Percentiles rank a stretch among this genome's conserved stretches.
phyloP scores from a whole-genome alignment of 2,329 filamentous ascomycete species.

The Epichloe hybrida region DNA sequence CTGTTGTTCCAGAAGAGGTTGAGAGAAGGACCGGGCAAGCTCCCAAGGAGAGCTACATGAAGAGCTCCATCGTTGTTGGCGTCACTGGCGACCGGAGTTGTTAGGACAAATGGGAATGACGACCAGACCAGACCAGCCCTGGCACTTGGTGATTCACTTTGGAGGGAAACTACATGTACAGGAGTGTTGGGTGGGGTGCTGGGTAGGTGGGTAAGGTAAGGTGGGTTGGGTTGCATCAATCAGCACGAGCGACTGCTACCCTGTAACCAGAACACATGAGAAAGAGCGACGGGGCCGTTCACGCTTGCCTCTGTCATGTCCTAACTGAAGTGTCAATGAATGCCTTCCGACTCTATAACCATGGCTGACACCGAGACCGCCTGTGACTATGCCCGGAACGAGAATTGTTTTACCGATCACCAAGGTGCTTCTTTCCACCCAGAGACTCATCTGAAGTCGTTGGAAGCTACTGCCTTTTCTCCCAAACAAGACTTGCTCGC shows the following conservation, averaged over 20 bases:
- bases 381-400: slow-evolving; percentile 13
- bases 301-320: too few species aligned
- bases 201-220: too few species aligned
- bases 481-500: neutral
- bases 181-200: neutral
- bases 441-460: slow-evolving; percentile 8
- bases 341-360: neutral
- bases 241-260: too few species aligned
- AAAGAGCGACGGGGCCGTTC: too few species aligned
- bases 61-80: slow-evolving; percentile 12
- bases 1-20: neutral
- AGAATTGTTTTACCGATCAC: slow-evolving; percentile 16
- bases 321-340: neutral
- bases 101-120: neutral
- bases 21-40: slow-evolving; percentile 1
- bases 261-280: too few species aligned
- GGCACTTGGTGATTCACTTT: too few species aligned
- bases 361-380: neutral
- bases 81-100: slow-evolving; percentile 1
- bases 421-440: slow-evolving; percentile 14
- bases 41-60: slow-evolving; percentile 14
- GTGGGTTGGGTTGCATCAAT: too few species aligned
- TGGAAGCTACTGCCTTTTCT: slow-evolving; percentile 6
- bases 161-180: neutral
- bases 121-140: too few species aligned